Evolutionary conservation across 1,284 basidiomycete genomes (phyloP).

Genomic region (Cutaneotrichosporon cutaneum): DNA sequence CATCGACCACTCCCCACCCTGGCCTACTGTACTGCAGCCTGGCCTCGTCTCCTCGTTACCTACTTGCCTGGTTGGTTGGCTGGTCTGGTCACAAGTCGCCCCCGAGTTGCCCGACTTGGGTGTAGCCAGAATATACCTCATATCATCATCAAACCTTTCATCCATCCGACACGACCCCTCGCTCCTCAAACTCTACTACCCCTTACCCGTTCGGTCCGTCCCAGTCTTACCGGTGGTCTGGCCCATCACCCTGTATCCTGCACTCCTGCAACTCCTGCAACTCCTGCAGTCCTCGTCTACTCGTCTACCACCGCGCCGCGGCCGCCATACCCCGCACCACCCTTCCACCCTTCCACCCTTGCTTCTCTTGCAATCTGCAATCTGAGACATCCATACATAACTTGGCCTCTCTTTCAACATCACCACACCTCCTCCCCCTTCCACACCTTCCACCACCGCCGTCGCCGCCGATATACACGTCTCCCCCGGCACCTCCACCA

Average conservation of each 20-base stretch:
- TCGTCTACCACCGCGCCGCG: no score
- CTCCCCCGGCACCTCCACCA: neutral
- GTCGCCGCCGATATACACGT: neutral
- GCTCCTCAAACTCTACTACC: constrained; percentile 3
- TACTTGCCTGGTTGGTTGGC: neutral
- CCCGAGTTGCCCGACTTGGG: neutral
- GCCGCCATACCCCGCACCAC: no score
- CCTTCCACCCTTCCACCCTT: no score
- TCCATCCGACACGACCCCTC: constrained; percentile 4
- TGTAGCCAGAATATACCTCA: neutral
- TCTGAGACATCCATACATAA: neutral
- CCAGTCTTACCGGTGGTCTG: neutral
- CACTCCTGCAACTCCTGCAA: neutral
- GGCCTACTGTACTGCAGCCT: no score
- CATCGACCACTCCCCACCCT: neutral
- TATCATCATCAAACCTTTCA: constrained; percentile 4
- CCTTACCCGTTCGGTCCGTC: neutral
- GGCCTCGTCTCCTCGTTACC: neutral
- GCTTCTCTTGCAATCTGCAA: neutral
- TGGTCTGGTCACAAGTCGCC: neutral
- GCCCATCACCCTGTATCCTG: neutral
- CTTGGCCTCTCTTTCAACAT: neutral
- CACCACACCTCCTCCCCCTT: neutral
- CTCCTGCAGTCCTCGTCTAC: no score
- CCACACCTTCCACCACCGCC: neutral